Conservation (phyloP, 2,329 filamentous ascomycete species). For the Chaetomiaceae sp. region DNA sequence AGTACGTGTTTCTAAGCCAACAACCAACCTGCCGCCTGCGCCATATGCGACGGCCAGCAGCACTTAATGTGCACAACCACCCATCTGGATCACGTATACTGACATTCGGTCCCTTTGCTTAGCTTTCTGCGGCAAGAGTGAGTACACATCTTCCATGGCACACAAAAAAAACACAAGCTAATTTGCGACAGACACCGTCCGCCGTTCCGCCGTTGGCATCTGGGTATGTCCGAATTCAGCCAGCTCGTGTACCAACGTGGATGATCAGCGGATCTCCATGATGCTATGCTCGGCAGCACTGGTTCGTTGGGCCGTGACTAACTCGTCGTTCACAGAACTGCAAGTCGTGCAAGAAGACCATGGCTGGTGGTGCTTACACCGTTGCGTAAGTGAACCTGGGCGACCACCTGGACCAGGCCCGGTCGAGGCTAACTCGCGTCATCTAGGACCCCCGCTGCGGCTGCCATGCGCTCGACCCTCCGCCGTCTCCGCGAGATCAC, state of each 20-base stretch:
- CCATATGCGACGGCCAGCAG: not conserved
- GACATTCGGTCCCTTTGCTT: not conserved
- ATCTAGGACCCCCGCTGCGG: constrained; percentile 79
- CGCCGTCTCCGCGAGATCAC: constrained; percentile 96
- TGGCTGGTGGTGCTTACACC: constrained; percentile 89
- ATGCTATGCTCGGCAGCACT: not conserved
- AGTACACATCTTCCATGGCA: not conserved
- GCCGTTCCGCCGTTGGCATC: constrained; percentile 80
- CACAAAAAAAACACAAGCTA: not conserved
- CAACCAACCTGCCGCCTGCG: not conserved
- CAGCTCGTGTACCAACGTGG: not conserved
- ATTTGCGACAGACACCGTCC: constrained; percentile 59
- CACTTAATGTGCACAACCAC: too few relatives aligned
- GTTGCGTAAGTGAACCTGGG: constrained; percentile 74
- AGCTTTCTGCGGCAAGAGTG: constrained; percentile 89
- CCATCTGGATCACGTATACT: constrained; percentile 1
- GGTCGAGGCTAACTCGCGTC: constrained; percentile 5
- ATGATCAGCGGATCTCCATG: not conserved
- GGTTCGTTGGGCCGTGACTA: constrained; percentile 1
- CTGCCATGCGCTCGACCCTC: constrained; percentile 92
- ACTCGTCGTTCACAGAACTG: constrained; percentile 72
- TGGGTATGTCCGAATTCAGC: constrained; percentile 15
- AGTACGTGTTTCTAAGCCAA: constrained; percentile 19
- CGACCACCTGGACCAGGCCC: not conserved
- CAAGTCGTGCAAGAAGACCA: constrained; percentile 89